phyloP scores from a whole-genome alignment of 2,329 filamentous ascomycete genomes.

The Blastomyces parvus region DNA sequence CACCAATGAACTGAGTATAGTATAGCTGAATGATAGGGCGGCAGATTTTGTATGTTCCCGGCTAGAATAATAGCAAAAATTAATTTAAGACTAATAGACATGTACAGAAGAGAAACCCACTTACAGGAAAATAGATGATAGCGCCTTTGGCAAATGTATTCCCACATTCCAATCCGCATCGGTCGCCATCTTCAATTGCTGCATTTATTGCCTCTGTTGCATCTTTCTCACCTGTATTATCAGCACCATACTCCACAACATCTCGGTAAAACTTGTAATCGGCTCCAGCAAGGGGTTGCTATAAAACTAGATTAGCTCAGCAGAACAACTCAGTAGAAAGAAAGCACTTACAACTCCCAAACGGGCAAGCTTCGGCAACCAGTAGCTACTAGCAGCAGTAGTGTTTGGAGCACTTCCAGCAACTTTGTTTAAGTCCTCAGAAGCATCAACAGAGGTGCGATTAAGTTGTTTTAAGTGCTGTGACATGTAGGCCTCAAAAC shows the following conservation, averaged over 20 bases:
- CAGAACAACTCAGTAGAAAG: background rate
- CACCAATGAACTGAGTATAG: slow-evolving; percentile 86
- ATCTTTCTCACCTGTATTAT: slow-evolving; percentile 51
- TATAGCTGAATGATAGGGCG: slow-evolving; percentile 70
- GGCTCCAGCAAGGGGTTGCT: slow-evolving; percentile 1
- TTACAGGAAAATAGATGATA: slow-evolving; percentile 75
- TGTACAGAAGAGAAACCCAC: background rate
- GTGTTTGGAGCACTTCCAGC: background rate
- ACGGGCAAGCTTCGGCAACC: slow-evolving; percentile 5
- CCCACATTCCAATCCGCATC: slow-evolving; percentile 73
- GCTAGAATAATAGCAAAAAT: background rate
- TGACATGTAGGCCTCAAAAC: background rate
- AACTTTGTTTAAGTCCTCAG: background rate
- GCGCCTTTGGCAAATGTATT: slow-evolving; percentile 75
- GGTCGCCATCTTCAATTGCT: slow-evolving; percentile 65
- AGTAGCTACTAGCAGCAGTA: background rate
- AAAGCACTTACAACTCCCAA: background rate
- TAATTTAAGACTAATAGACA: background rate
- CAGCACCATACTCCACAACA: slow-evolving; percentile 8
- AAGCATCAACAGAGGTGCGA: background rate
- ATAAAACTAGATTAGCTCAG: background rate
- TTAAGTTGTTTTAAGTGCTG: background rate
- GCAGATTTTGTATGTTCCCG: slow-evolving; percentile 74
- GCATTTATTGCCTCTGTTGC: slow-evolving; percentile 81
- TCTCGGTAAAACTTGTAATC: slow-evolving; percentile 4